Evolutionary conservation across 2,329 filamentous ascomycete species (phyloP), one percentile per base, ranked within the genome.

Genomic region (Stachybotrys echinatus): DNA sequence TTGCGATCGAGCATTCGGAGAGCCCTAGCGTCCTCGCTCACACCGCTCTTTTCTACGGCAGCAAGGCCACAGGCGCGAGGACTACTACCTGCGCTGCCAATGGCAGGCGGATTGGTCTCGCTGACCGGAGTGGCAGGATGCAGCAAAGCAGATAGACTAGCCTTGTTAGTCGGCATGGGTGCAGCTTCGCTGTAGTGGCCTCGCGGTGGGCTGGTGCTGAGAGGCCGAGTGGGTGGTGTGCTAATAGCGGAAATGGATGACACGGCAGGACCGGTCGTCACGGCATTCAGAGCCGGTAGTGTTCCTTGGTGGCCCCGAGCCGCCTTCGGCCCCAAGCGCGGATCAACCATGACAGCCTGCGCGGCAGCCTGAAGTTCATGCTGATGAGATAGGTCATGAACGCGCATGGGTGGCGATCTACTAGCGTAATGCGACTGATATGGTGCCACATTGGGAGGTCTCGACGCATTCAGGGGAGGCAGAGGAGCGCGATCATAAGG

Each of bases 1-100:
- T 79, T 80, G 55, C 76, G 73, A 65, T 89, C 82, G 46, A 89
- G 70, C 61, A 87, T 83, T 54, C 82, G 76, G 43, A 89, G 65
- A 2, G 84, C 84, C 55, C 84, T 74, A 53, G 77, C 77, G 56
- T 89, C 86, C 63, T 88, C 85, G 18, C 76, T 71, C 45, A 80
- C 81, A 5, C 74, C 77, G 22, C 60, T 58, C 51, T 65, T 64
- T 45, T 69, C 66, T 8, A 63, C 48, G 5, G 57, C 55, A 18
- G 57, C 59, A 17, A 60, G 47, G 20, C 53, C 61, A 34, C 51
- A 59, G 19, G 58, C 51, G 47, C 66, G 62, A 6, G 65, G 65
- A 48, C 64, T 70, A 56, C 75, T 80, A 54, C 63, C 62, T 7
- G 69, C 71, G 57, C 74, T 74, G 55, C 65, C 65, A 45, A 55